Percentiles rank a stretch among this genome's conserved stretches.
These are phyloP conservation scores for Aureobasidium sp. DNA, from an alignment of 2,329 filamentous ascomycete genomes.

Conservation along the genomic window DNA sequence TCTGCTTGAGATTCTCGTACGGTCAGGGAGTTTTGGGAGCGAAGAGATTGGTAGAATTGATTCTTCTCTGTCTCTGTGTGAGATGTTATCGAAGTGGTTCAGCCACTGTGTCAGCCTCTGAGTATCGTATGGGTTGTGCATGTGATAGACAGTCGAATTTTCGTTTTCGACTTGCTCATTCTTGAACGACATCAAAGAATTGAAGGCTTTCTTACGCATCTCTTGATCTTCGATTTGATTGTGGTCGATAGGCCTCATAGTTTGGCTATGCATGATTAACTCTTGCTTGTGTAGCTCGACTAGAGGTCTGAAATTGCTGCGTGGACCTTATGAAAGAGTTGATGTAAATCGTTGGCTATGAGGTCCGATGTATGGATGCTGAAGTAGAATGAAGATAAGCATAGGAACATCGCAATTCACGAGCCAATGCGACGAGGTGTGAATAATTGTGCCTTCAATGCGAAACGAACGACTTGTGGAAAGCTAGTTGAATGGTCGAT, in stretches of 20 bases:
- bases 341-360: not conserved
- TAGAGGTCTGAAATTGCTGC: not conserved
- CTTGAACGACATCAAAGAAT: not conserved
- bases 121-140: not conserved
- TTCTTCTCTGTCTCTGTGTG: too few relatives aligned
- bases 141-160: not conserved
- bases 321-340: not conserved
- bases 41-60: not conserved
- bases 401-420: not conserved
- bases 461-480: not conserved
- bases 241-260: not conserved
- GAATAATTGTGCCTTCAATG: not conserved
- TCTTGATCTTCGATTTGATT: not conserved
- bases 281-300: not conserved
- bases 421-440: not conserved
- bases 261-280: not conserved
- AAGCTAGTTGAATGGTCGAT: not conserved
- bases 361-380: not conserved
- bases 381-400: not conserved
- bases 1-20: not conserved
- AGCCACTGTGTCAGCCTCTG: not conserved
- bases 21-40: not conserved
- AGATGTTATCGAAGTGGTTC: not conserved
- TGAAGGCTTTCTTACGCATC: too few relatives aligned
- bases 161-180: not conserved